A percentile compares a stretch with the other conserved stretches of the same genome.
These are phyloP conservation scores for Miscanthus lutarioriparius DNA, from an alignment of 176 grass and related monocot genomes.

Conservation along the genomic window DNA sequence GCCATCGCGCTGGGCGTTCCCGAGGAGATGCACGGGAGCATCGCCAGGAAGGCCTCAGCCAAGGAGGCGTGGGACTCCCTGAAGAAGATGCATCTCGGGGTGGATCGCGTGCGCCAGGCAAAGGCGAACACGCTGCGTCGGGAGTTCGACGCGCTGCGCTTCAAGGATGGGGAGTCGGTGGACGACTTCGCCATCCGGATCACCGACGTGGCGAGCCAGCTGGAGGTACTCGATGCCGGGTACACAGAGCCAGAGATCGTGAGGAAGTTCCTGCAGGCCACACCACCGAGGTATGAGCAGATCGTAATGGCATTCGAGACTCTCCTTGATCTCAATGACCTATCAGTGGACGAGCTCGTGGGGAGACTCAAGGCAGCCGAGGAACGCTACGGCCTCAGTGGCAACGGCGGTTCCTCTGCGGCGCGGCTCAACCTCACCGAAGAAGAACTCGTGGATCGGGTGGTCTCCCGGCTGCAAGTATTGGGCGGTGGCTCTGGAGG, in stretches of 20 bases:
- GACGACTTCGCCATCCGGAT: too few relatives aligned
- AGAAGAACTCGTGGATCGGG: too few relatives aligned
- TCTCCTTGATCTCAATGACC: too few relatives aligned
- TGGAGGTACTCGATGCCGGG: too few relatives aligned
- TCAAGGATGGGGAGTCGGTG: neutral
- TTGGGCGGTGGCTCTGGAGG: too few relatives aligned
- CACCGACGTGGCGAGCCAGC: too few relatives aligned
- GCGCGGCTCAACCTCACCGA: too few relatives aligned
- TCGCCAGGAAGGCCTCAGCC: neutral
- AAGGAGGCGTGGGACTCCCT: neutral
- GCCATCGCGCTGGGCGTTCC: neutral
- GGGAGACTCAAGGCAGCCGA: neutral
- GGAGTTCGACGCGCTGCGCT: too few relatives aligned
- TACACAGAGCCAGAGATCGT: neutral
- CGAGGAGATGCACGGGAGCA: neutral
- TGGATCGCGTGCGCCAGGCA: too few relatives aligned
- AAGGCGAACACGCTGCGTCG: too few relatives aligned
- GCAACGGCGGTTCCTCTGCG: neutral
- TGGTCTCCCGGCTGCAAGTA: too few relatives aligned
- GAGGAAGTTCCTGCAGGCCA: neutral
- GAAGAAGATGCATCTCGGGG: neutral
- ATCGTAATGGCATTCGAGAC: too few relatives aligned
- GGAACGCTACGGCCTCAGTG: neutral
- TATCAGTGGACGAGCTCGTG: neutral
- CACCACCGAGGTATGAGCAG: neutral